Conservation (phyloP, 192 early-diverging fungal genomes). For the Backusella macrospora region DNA sequence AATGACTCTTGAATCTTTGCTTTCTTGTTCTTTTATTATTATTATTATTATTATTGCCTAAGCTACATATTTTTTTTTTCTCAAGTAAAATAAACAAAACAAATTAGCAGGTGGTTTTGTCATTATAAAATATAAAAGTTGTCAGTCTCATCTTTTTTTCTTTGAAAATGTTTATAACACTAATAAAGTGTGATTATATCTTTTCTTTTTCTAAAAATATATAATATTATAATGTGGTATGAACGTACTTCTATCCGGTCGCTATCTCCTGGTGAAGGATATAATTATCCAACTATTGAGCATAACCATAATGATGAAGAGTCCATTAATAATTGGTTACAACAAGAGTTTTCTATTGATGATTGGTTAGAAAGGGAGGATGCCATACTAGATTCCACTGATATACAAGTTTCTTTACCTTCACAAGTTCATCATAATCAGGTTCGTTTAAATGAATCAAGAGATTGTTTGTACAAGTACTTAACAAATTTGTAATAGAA, state of each 20-base stretch:
- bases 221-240: neutral
- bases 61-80: too few relatives aligned
- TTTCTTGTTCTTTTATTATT: too few relatives aligned
- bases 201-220: neutral
- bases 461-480: neutral
- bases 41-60: too few relatives aligned
- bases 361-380: constrained; percentile 14
- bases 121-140: neutral
- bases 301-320: neutral
- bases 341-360: neutral
- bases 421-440: neutral
- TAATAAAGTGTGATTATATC: neutral
- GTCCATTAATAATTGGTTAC: neutral
- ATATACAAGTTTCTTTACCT: too few relatives aligned
- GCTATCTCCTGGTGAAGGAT: neutral
- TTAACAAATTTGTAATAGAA: neutral
- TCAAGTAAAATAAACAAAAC: too few relatives aligned
- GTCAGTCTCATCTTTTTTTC: neutral
- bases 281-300: neutral
- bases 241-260: neutral
- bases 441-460: neutral
- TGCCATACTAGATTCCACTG: neutral
- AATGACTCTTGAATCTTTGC: neutral
- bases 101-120: too few relatives aligned
- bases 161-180: neutral